phyloP scores from a whole-genome alignment of 805 yeast species.

The Wickerhamomyces silvicola region DNA sequence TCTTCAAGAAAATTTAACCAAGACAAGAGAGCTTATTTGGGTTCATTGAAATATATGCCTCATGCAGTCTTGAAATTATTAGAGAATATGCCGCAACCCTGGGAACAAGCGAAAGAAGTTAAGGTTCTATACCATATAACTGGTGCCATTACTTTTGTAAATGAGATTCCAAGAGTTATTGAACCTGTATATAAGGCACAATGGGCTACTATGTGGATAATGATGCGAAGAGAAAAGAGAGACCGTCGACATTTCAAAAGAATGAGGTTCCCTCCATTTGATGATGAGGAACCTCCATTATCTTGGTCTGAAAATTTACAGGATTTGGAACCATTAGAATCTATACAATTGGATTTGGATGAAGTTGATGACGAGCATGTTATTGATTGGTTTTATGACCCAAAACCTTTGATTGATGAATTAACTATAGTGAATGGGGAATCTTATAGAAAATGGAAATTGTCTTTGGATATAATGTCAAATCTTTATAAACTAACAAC shows the following conservation, averaged over 20 bases:
- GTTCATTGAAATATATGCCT: conserved; percentile 91
- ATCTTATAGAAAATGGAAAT: conserved; percentile 67
- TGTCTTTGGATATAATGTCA: conserved; percentile 57
- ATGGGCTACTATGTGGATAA: conserved; percentile 91
- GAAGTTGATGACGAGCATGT: conserved; percentile 54
- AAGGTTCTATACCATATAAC: conserved; percentile 82
- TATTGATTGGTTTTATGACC: conserved; percentile 76
- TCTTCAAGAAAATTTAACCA: conserved; percentile 70
- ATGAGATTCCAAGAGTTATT: conserved; percentile 85
- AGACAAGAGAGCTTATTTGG: conserved; percentile 82
- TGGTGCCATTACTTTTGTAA: conserved; percentile 94
- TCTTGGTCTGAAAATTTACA: conserved; percentile 77
- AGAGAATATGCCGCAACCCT: conserved; percentile 98
- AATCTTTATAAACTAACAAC: conserved; percentile 58
- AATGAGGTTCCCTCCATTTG: conserved; percentile 92
- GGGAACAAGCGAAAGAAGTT: conserved; percentile 87
- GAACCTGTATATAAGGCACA: conserved; percentile 90
- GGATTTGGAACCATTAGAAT: conserved; percentile 64
- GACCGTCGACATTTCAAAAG: conserved; percentile 87
- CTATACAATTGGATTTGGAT: conserved; percentile 62
- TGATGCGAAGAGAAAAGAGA: conserved; percentile 91
- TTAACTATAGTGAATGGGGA: conserved; percentile 59
- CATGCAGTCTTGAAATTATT: conserved; percentile 85
- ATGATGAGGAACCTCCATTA: conserved; percentile 94
- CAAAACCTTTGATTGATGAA: conserved; percentile 62